phyloP scores from a whole-genome alignment of 169 alveolate genomes.

The Plasmodium gonderi region DNA sequence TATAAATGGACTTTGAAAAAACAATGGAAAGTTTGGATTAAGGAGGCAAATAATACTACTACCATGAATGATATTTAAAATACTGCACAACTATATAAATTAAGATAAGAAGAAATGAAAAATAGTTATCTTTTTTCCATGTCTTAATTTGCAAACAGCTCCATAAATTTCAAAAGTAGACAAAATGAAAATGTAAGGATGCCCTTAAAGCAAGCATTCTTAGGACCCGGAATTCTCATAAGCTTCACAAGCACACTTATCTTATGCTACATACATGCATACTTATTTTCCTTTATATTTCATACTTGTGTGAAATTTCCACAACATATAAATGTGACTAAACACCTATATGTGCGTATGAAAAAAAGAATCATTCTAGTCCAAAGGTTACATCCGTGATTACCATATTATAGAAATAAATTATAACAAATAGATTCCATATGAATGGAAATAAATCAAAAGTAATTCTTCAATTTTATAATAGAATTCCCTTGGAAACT shows the following conservation, averaged over 20 bases:
- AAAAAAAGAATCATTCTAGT: neutral
- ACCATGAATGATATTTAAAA: neutral
- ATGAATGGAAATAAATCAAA: neutral
- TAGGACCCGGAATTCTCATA: neutral
- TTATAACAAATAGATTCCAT: neutral
- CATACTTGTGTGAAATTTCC: too few relatives aligned
- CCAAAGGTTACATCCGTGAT: neutral
- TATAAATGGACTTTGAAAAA: slow-evolving; percentile 11
- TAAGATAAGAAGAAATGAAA: neutral
- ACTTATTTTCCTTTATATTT: too few relatives aligned
- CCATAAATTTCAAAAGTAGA: neutral
- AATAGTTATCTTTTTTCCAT: neutral
- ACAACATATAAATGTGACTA: neutral
- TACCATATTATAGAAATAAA: neutral
- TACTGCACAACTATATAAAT: neutral
- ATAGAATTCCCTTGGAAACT: neutral
- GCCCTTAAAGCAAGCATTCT: neutral
- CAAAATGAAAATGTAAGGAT: neutral
- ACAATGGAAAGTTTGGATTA: slow-evolving; percentile 15
- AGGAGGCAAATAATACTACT: neutral
- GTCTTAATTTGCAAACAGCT: neutral
- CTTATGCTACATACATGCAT: neutral
- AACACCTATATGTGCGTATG: neutral
- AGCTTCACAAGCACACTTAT: neutral
- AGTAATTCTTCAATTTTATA: neutral